Percentiles rank a stretch among this genome's conserved stretches.
Conservation (phyloP, 306 rosid genomes). For the Dryas alaskensis region DNA sequence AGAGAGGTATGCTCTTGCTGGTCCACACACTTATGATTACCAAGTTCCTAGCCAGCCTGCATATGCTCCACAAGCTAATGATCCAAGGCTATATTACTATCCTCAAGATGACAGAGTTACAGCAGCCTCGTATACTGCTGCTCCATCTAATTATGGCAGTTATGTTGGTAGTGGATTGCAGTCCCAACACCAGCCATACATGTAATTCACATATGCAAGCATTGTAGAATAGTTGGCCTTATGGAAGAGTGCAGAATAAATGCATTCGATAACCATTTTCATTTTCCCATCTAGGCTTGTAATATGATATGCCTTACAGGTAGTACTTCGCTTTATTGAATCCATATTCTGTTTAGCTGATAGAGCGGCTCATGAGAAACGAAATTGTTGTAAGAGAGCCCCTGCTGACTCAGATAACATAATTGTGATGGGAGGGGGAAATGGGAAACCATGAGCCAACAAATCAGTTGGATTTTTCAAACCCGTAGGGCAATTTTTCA, state of each 20-base stretch:
- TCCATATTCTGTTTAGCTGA: not conserved
- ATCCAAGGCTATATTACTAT: slow-evolving; percentile 39
- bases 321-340: not conserved
- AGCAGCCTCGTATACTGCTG: slow-evolving; percentile 30
- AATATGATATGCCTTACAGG: not conserved
- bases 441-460: not conserved
- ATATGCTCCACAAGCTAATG: slow-evolving; percentile 40
- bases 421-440: too few species aligned
- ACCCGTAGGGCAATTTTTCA: too few species aligned
- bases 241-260: slow-evolving; percentile 17
- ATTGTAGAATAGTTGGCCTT: slow-evolving; percentile 13
- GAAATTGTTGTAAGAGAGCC: not conserved
- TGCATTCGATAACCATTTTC: slow-evolving; percentile 7
- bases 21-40: slow-evolving; percentile 38
- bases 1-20: slow-evolving; percentile 45
- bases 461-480: too few species aligned
- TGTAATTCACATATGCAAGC: slow-evolving; percentile 32
- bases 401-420: too few species aligned
- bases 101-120: slow-evolving; percentile 33
- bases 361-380: not conserved
- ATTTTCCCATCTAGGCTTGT: slow-evolving; percentile 2
- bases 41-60: slow-evolving; percentile 57
- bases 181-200: slow-evolving; percentile 53
- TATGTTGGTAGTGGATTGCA: slow-evolving; percentile 54
- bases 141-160: slow-evolving; percentile 47